Evolutionary conservation across 1,139 yeast genomes (phyloP).

Genomic region (Hansenula lynferdii): DNA sequence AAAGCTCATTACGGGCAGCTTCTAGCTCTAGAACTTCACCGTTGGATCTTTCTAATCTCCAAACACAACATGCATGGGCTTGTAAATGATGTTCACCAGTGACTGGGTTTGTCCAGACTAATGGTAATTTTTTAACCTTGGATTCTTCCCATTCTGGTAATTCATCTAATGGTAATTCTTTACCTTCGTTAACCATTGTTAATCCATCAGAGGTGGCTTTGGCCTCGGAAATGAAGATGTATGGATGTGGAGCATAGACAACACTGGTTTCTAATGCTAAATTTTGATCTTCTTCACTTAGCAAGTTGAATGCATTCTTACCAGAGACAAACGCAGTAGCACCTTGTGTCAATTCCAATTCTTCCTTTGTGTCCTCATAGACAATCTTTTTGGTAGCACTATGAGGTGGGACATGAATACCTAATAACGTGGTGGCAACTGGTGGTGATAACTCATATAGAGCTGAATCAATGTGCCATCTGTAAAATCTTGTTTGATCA

Average conservation of each 20-base stretch:
- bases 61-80: slow-evolving; percentile 82
- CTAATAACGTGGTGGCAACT: slow-evolving; percentile 74
- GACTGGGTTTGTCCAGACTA: slow-evolving; percentile 92
- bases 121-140: slow-evolving; percentile 70
- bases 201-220: slow-evolving; percentile 80
- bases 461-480: slow-evolving; percentile 94
- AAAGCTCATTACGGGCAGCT: slow-evolving; percentile 68
- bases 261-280: slow-evolving; percentile 72
- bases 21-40: slow-evolving; percentile 54
- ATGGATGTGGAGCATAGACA: slow-evolving; percentile 89
- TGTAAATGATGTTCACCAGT: slow-evolving; percentile 79
- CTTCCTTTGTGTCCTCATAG: slow-evolving; percentile 65
- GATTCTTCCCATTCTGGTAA: slow-evolving; percentile 79
- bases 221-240: slow-evolving; percentile 76
- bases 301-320: slow-evolving; percentile 61
- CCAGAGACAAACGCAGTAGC: slow-evolving; percentile 88
- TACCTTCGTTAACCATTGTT: slow-evolving; percentile 77
- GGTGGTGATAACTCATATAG: slow-evolving; percentile 84
- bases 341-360: slow-evolving; percentile 67
- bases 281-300: slow-evolving; percentile 65
- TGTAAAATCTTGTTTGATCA: slow-evolving; percentile 72
- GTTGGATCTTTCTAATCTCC: slow-evolving; percentile 56
- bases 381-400: slow-evolving; percentile 40
- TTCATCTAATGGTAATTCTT: slow-evolving; percentile 59
- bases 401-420: slow-evolving; percentile 67